Evolutionary conservation across 2,329 filamentous ascomycete species (phyloP).

Genomic region (Cladosporium colombiae): DNA sequence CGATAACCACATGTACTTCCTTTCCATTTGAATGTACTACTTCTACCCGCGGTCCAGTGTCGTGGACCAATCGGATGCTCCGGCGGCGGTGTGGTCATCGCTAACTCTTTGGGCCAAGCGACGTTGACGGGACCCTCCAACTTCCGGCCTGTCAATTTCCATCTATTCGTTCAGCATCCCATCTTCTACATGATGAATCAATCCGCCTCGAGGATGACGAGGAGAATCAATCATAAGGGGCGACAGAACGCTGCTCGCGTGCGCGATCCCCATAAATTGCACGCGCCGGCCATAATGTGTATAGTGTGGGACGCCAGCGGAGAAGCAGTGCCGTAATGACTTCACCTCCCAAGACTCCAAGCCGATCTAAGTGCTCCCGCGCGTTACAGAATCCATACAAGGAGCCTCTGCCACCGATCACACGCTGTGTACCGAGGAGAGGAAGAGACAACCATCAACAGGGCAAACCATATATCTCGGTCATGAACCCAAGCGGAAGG

Average conservation of each 20-base stretch:
- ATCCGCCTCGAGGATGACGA: background rate
- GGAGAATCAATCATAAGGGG: background rate
- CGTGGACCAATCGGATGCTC: background rate
- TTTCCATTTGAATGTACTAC: background rate
- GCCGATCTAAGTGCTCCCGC: background rate
- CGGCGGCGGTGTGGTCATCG: background rate
- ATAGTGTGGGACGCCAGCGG: background rate
- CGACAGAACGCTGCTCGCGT: background rate
- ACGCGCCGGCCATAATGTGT: background rate
- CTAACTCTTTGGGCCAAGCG: background rate
- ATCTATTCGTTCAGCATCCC: background rate
- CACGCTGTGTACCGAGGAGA: background rate
- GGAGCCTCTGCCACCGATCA: background rate
- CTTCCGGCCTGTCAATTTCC: background rate
- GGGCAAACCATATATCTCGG: background rate
- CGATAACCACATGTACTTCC: background rate
- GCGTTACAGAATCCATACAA: background rate
- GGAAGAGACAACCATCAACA: background rate
- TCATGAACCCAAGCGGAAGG: background rate
- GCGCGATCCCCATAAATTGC: background rate
- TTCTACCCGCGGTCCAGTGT: background rate
- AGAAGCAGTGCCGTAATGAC: background rate
- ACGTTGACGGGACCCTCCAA: background rate
- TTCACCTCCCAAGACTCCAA: slow-evolving; percentile 10
- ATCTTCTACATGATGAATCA: background rate